phyloP scores from a whole-genome alignment of 768 basidiomycete species.

The Amanita subjunquillea region DNA sequence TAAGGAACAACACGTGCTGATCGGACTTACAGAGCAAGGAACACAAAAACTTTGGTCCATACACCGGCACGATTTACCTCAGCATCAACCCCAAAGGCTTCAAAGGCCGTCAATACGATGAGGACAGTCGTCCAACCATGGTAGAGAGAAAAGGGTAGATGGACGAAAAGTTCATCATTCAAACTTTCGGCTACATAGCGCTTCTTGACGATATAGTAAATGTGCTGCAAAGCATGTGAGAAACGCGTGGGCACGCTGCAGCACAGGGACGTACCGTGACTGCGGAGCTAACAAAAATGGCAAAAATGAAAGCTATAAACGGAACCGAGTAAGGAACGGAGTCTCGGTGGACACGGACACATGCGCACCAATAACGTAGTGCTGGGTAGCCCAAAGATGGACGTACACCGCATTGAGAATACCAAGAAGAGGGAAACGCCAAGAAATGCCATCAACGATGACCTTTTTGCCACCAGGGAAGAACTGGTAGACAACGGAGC shows the following conservation, averaged over 20 bases:
- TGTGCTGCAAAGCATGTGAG: constrained; percentile 44
- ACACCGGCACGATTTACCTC: constrained; percentile 54
- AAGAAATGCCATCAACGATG: constrained; percentile 81
- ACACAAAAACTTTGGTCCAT: constrained; percentile 93
- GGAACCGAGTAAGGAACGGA: constrained; percentile 8
- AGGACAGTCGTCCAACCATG: constrained; percentile 90
- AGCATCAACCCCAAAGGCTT: constrained; percentile 82
- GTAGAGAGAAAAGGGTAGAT: constrained; percentile 93
- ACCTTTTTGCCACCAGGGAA: constrained; percentile 63
- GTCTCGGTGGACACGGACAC: not conserved
- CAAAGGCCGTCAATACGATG: constrained; percentile 72
- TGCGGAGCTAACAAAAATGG: constrained; percentile 76
- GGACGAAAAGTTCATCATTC: constrained; percentile 81
- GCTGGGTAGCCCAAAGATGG: constrained; percentile 70
- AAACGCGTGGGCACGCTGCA: constrained; percentile 15
- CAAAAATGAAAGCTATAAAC: constrained; percentile 68
- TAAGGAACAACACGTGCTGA: constrained; percentile 2
- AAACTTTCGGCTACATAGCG: constrained; percentile 53
- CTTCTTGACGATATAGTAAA: constrained; percentile 94
- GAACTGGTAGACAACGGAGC: constrained; percentile 88
- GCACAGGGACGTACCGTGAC: constrained; percentile 26
- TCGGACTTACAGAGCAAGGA: constrained; percentile 71
- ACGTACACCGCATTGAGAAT: constrained; percentile 86
- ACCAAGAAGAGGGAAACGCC: constrained; percentile 85
- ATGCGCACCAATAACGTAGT: constrained; percentile 56